A percentile compares a stretch with the other conserved stretches of the same genome.
Evolutionary conservation across 2,329 filamentous ascomycete genomes (phyloP).

Genomic region (Colletotrichum melonis): DNA sequence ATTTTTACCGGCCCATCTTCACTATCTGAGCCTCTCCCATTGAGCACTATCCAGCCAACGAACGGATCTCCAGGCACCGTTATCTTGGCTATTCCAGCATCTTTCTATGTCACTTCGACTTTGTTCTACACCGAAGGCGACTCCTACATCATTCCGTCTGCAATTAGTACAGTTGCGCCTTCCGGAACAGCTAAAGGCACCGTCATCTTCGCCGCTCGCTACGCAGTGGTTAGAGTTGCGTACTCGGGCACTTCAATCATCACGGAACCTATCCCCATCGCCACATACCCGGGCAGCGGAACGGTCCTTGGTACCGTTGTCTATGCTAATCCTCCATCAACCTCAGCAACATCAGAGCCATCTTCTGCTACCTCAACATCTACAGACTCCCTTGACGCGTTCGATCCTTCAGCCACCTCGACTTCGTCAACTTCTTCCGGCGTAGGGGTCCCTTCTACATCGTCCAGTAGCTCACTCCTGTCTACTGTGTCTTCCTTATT

Average conservation of each 20-base stretch:
- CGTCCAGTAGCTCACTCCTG: background rate
- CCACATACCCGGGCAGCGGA: constrained; percentile 24
- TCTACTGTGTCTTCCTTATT: background rate
- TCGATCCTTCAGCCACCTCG: background rate
- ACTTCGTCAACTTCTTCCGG: background rate
- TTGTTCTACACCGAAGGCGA: background rate
- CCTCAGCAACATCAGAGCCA: background rate
- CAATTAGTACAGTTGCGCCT: background rate
- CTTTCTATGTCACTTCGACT: constrained; percentile 4
- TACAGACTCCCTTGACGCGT: background rate
- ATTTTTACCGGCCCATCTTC: background rate
- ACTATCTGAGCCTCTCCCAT: background rate
- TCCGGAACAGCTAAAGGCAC: background rate
- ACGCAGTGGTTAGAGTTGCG: background rate
- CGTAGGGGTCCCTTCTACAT: background rate
- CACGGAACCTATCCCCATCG: constrained; percentile 1
- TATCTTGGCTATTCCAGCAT: background rate
- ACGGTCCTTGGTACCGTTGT: constrained; percentile 26
- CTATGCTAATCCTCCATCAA: background rate
- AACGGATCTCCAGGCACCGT: background rate
- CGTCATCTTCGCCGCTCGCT: constrained; percentile 2
- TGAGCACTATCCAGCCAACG: background rate
- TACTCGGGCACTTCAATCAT: constrained; percentile 1
- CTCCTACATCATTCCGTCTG: background rate
- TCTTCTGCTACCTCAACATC: background rate